Evolutionary conservation across 768 basidiomycete genomes (phyloP).

Genomic region (Infundibulicybe gibba): DNA sequence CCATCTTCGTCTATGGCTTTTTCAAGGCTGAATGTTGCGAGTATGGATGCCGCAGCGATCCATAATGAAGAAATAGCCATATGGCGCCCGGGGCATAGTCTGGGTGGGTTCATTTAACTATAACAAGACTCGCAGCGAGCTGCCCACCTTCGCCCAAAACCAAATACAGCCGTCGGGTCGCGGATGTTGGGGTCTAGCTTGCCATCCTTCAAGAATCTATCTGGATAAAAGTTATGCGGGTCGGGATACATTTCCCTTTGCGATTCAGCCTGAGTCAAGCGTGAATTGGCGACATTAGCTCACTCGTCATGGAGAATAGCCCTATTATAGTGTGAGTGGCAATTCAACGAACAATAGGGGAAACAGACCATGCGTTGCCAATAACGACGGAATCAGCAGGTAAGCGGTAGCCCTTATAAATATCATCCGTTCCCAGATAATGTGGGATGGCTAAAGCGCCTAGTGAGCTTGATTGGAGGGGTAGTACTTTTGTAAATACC

Average conservation of each 20-base stretch:
- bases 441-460: slow-evolving; percentile 11
- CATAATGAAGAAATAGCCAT: slow-evolving; percentile 22
- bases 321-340: slow-evolving; percentile 4
- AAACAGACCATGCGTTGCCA: slow-evolving; percentile 14
- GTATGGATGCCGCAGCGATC: slow-evolving; percentile 23
- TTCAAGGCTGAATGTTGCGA: slow-evolving; percentile 24
- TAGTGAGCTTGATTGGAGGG: too few relatives aligned
- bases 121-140: neutral
- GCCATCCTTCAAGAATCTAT: slow-evolving; percentile 16
- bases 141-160: slow-evolving; percentile 22
- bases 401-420: slow-evolving; percentile 12
- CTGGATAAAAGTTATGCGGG: slow-evolving; percentile 14
- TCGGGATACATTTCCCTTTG: slow-evolving; percentile 8
- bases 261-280: too few relatives aligned
- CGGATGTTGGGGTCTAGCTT: slow-evolving; percentile 5
- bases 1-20: slow-evolving; percentile 21
- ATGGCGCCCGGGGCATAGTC: slow-evolving; percentile 26
- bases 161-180: slow-evolving; percentile 12
- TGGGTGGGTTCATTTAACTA: slow-evolving; percentile 3
- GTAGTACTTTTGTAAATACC: too few relatives aligned
- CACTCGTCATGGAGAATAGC: slow-evolving; percentile 11
- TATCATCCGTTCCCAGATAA: slow-evolving; percentile 9
- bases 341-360: neutral
- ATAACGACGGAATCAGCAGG: slow-evolving; percentile 13
- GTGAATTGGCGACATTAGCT: too few relatives aligned